Base-by-base conservation (phyloP, 2,329 filamentous ascomycete genomes). In the Emericellopsis atlantica region DNA sequence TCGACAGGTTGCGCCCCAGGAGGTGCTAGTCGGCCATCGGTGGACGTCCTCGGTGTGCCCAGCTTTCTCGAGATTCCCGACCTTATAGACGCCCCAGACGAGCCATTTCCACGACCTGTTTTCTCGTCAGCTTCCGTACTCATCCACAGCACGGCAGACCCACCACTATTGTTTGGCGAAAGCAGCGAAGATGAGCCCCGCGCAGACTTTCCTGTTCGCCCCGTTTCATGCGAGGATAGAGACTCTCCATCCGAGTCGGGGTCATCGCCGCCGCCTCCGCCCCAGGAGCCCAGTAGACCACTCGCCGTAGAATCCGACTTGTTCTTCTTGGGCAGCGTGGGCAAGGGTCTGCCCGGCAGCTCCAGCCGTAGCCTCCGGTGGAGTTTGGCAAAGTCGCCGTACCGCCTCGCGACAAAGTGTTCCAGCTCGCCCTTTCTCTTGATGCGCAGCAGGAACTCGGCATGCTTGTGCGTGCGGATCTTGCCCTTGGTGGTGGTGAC, bases 281-380 rank as follows among this genome's bases (percentile, higher is more conserved):
- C 67, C 45, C 76, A 54, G 10, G 64, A 58, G 23, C 66, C 60
- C 10, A 81, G 61, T 18, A 83, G 56, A 22, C 67, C 69, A 1
- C 75, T 70, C 6, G 83, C 67, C 3, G 81, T 79, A 2, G 79
- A 81, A 48, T 81, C 80, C 16, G 80, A 75, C 60, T 90, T 94
- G 60, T 95, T 95, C 73, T 96, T 96, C 56, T 81, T 81, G 1
- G 92, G 92, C 39, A 96, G 65, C 1, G 87, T 77, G 10, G 89
- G 85, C 3, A 98, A 69, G 6, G 95, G 76, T 53, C 93, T 94
- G 15, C 92, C 92, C 0, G 92, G 92, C 41, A 96, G 70, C 60
- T 98, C 92, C 11, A 80, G 76, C 31, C 84, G 79, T 45, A 98
- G 61, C 47, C 74, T 74, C 60, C 83, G 90, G 58, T 93, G 81